These are phyloP conservation scores for Pezicula radicicola DNA, from an alignment of 2,329 filamentous ascomycete species.

Conservation along the genomic window DNA sequence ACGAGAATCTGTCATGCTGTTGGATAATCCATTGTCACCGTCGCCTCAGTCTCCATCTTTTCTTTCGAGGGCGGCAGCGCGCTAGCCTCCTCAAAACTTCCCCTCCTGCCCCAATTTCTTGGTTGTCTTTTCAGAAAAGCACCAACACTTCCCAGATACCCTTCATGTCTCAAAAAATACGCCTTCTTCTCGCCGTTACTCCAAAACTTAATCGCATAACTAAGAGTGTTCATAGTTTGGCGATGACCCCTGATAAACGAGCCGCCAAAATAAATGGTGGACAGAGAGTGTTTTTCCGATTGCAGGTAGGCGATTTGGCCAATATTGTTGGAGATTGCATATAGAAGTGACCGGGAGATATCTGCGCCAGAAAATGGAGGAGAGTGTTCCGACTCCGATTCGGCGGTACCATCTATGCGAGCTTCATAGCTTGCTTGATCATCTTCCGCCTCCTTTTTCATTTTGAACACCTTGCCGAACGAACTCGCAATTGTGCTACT, in stretches of 20 bases:
- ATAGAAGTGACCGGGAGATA: slow-evolving; percentile 86
- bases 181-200: slow-evolving; percentile 90
- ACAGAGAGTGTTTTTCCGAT: slow-evolving; percentile 86
- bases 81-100: slow-evolving; percentile 47
- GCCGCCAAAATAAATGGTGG: slow-evolving; percentile 95
- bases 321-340: slow-evolving; percentile 96
- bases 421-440: slow-evolving; percentile 69
- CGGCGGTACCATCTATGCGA: slow-evolving; percentile 20
- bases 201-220: slow-evolving; percentile 98
- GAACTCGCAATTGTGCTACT: slow-evolving; percentile 93
- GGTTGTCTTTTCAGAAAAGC: slow-evolving; percentile 92
- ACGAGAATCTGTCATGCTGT: neutral
- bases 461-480: slow-evolving; percentile 94
- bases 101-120: slow-evolving; percentile 82
- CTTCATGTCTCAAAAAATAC: slow-evolving; percentile 93
- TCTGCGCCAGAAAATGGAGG: slow-evolving; percentile 73
- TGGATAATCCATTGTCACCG: neutral
- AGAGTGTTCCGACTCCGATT: slow-evolving; percentile 1
- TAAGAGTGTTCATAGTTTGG: slow-evolving; percentile 96
- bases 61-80: neutral
- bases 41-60: neutral
- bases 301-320: slow-evolving; percentile 98
- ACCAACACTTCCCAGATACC: slow-evolving; percentile 89
- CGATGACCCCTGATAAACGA: slow-evolving; percentile 95
- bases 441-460: slow-evolving; percentile 80